Evolutionary conservation across 2,329 filamentous ascomycete genomes (phyloP).

Genomic region (Rutstroemia sydowiana): DNA sequence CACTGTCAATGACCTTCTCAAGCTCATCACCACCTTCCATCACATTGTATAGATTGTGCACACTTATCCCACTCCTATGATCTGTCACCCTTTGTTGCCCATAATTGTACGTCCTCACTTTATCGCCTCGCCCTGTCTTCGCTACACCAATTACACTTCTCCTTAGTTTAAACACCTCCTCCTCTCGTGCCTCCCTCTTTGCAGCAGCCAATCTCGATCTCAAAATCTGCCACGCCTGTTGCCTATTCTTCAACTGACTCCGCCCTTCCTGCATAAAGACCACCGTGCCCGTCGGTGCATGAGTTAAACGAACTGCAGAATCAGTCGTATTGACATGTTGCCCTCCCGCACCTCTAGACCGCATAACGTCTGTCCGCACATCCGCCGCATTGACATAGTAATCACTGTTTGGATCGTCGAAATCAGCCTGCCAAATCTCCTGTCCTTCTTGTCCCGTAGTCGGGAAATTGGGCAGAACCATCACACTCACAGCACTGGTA

Average conservation of each 20-base stretch:
- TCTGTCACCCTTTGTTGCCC: constrained; percentile 65
- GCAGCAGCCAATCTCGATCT: constrained; percentile 75
- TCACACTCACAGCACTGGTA: constrained; percentile 84
- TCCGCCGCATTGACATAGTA: constrained; percentile 85
- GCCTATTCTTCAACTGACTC: constrained; percentile 83
- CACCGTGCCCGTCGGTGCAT: constrained; percentile 76
- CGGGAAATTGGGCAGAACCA: constrained; percentile 82
- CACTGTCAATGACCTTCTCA: constrained; percentile 61
- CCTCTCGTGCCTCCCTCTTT: constrained; percentile 75
- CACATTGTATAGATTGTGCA: constrained; percentile 58
- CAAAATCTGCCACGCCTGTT: constrained; percentile 78
- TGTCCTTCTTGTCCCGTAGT: constrained; percentile 41
- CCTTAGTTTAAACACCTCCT: constrained; percentile 65
- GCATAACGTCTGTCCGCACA: constrained; percentile 81
- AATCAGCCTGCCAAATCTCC: constrained; percentile 48
- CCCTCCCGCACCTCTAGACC: constrained; percentile 82
- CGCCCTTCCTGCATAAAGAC: constrained; percentile 90
- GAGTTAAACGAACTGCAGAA: constrained; percentile 87
- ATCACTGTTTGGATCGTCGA: constrained; percentile 80
- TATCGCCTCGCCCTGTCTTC: constrained; percentile 83
- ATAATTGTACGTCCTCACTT: constrained; percentile 74
- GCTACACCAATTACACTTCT: constrained; percentile 73
- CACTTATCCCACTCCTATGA: constrained; percentile 59
- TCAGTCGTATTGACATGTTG: constrained; percentile 99
- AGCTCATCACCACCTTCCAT: constrained; percentile 57